Percentiles rank a stretch among this genome's conserved stretches.
Evolutionary conservation across 805 yeast species (phyloP).

Genomic region (Teunomyces barrocoloradensis): DNA sequence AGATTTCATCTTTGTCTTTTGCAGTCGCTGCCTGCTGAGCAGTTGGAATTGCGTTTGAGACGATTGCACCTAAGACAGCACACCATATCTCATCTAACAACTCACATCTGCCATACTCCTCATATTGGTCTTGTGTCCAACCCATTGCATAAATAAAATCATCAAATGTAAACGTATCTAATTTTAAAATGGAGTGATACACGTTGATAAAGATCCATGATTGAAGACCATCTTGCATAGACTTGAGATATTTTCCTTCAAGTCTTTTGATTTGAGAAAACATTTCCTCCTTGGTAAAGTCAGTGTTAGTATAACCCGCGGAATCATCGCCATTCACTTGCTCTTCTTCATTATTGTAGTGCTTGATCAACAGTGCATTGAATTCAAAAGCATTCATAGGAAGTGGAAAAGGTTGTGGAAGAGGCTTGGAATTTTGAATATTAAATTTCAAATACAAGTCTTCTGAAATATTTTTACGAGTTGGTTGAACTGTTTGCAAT

Average conservation of each 20-base stretch:
- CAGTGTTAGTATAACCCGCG: not conserved
- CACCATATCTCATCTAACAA: conserved; percentile 69
- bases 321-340: not conserved
- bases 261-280: conserved; percentile 13
- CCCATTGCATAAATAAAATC: conserved; percentile 62
- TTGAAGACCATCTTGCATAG: conserved; percentile 53
- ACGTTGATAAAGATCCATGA: conserved; percentile 74
- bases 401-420: conserved; percentile 15
- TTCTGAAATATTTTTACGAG: conserved; percentile 28
- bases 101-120: conserved; percentile 45
- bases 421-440: conserved; percentile 29
- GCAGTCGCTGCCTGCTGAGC: conserved; percentile 29
- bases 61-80: conserved; percentile 55
- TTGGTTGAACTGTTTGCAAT: conserved; percentile 21
- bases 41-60: conserved; percentile 36
- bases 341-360: conserved; percentile 7
- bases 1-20: conserved; percentile 28
- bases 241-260: conserved; percentile 8
- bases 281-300: conserved; percentile 4
- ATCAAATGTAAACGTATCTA: conserved; percentile 80
- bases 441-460: conserved; percentile 31
- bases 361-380: conserved; percentile 15
- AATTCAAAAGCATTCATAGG: conserved; percentile 26
- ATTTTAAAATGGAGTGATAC: conserved; percentile 57
- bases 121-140: conserved; percentile 40